Base-by-base conservation (phyloP, 2,329 filamentous ascomycete genomes). In the Colletotrichum sp. region DNA sequence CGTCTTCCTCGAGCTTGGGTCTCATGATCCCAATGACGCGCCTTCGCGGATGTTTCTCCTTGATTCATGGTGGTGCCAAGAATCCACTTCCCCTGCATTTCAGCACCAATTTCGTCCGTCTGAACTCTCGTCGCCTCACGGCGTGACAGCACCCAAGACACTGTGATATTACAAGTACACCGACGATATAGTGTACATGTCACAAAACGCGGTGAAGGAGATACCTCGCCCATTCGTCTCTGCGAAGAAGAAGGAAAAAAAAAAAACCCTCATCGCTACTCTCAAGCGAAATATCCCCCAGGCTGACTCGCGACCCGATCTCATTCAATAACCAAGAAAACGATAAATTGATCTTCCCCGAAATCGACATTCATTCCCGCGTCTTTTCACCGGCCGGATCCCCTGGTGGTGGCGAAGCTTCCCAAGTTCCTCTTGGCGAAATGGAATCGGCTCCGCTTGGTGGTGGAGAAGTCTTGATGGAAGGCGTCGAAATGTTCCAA, bases 371-470 rank as follows among this genome's bases (percentile, higher is more conserved):
- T 69, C 71, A 48, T 58, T 48, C 48, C 48, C 25, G 12, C n/a
- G n/a, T 7, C 15, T 48, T 30, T 22, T 43, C 15, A 55, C 12
- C 28, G 16, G 27, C 34, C 28, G 39, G 34, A 27, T 60, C 58
- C 70, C 32, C 43, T 52, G 43, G 70, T 74, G 64, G 74, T 74
- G 74, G 74, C 74, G 74, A 76, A 76, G 74, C 74, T 76, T 66
- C 70, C 68, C 10, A 22, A 52, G n/a, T 13, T 1, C n/a, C 10
- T 13, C 74, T 76, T 76, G 74, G 74, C 74, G 70, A 68, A 52
- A 65, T 72, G 55, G 70, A 22, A 30, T 34, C 27, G 13, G 12
- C 65, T 67, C 65, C 65, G 15, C 32, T 28, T 22, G 18, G 15
- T 18, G 43, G 25, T 60, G 66, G 52, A 68, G 66, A 60, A 34